Evolutionary conservation across 2,329 filamentous ascomycete genomes (phyloP).

Genomic region (Colletotrichum cordylinicola): DNA sequence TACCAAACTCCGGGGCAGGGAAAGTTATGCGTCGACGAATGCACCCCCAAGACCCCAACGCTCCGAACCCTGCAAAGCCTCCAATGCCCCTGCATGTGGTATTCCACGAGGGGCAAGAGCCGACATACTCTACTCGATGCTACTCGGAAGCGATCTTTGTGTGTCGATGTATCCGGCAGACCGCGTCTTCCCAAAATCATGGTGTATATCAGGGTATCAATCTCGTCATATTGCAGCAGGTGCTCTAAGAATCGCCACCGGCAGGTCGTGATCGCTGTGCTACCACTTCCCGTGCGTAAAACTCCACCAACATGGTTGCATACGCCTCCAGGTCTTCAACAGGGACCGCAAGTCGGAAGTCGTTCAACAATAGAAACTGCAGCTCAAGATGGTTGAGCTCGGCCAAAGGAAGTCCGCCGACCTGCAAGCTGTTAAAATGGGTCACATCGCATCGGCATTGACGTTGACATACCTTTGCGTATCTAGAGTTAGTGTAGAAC

Average conservation of each 20-base stretch:
- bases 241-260: slow-evolving; percentile 1
- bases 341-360: slow-evolving; percentile 91
- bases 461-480: slow-evolving; percentile 80
- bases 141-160: background rate
- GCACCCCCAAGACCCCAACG: background rate
- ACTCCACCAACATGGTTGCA: slow-evolving; percentile 97
- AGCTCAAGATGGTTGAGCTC: slow-evolving; percentile 96
- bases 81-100: background rate
- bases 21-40: background rate
- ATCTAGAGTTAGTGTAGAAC: slow-evolving; percentile 98
- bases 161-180: background rate
- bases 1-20: background rate
- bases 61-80: background rate
- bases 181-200: background rate
- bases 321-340: slow-evolving; percentile 97
- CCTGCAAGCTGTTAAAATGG: slow-evolving; percentile 56
- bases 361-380: slow-evolving; percentile 94
- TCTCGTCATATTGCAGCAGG: slow-evolving; percentile 12
- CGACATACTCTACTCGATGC: background rate
- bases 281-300: slow-evolving; percentile 91
- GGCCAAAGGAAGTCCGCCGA: slow-evolving; percentile 87
- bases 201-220: slow-evolving; percentile 23
- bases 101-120: background rate
- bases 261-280: slow-evolving; percentile 31
- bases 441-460: too few species aligned